phyloP scores from a whole-genome alignment of 768 basidiomycete genomes.

The Amanita subjunquillea region DNA sequence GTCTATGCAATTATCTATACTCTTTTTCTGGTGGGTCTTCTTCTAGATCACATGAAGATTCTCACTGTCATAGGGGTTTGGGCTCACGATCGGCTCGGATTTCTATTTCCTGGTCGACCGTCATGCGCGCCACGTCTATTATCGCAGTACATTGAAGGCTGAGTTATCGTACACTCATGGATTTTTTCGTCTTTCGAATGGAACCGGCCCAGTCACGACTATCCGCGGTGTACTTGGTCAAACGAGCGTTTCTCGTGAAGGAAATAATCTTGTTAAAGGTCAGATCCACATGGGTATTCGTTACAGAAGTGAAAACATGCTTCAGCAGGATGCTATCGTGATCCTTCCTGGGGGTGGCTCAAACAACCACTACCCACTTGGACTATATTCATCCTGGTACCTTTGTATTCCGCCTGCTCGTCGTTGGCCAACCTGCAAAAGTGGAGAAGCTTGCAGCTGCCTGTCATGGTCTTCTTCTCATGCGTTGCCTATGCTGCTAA shows the following conservation, averaged over 20 bases:
- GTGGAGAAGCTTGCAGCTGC: conserved; percentile 57
- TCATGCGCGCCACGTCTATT: conserved; percentile 39
- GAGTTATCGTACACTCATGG: conserved; percentile 45
- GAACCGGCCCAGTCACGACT: conserved; percentile 24
- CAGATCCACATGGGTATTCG: conserved; percentile 7
- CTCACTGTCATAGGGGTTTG: conserved; percentile 51
- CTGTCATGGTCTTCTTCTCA: conserved; percentile 71
- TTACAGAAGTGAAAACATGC: neutral
- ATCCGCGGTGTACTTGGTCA: conserved; percentile 38
- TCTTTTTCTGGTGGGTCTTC: conserved; percentile 51
- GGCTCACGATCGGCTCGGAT: conserved; percentile 76
- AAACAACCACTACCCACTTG: conserved; percentile 74
- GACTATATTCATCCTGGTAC: conserved; percentile 70
- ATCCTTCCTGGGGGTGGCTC: conserved; percentile 69
- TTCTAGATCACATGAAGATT: neutral
- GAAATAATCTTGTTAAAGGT: conserved; percentile 41
- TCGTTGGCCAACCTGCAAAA: conserved; percentile 73
- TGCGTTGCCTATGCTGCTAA: conserved; percentile 69
- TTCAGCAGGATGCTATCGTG: conserved; percentile 57
- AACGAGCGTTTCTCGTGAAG: conserved; percentile 21
- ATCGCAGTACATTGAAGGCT: conserved; percentile 29
- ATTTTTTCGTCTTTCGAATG: conserved; percentile 37
- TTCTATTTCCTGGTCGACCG: conserved; percentile 65
- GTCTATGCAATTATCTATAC: conserved; percentile 85
- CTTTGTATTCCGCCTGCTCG: conserved; percentile 61